Base-by-base conservation (phyloP, 2,329 filamentous ascomycete genomes). In the Sclerotinia subarctica region DNA sequence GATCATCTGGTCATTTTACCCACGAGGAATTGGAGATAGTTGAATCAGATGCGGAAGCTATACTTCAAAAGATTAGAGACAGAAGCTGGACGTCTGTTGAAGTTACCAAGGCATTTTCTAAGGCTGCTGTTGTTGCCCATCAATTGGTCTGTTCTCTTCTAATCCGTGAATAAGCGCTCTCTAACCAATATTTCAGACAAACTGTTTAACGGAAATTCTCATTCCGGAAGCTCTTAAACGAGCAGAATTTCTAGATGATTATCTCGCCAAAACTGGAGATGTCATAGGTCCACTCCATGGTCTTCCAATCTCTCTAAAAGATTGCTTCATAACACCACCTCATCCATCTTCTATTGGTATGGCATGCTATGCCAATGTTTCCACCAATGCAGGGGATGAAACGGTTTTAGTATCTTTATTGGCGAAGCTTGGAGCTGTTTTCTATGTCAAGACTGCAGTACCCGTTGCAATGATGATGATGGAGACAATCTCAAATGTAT, bases 391-490 rank as follows among this genome's bases (percentile, higher is more conserved):
- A 58, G 66, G 69, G 24, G 71, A 77, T 29, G 74, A 76, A 64
- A 76, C 75, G 1, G 73, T 77, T 29, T 70, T 82, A 3, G 78
- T 80, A 2, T 76, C 76, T 32, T 74, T 81, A 7, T 74, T 82
- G 2, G 74, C 76, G 3, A 76, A 77, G 46, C 74, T 80, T 0
- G 81, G 81, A n/a, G 80, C 78, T 0, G 85, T 97, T 1, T 93
- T 93, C 0, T 96, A 96, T 77, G 92, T 93, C 73, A 97, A 97
- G 82, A 97, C 94, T 0, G 94, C 94, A 93, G 93, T 44, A 89
- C 94, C 74, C 5, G 73, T 73, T 52, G 73, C 65, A n/a, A 65
- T 76, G 44, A 76, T 74, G 71, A 71, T 76, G 57, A 74, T 73
- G 19, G 79, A 81, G 46, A 78, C 57, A 3, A 49, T 58, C 6